Evolutionary conservation across 345 rosid genomes (phyloP), one percentile per base, ranked within the genome.

Genomic region (Gossypium rotundifolium): DNA sequence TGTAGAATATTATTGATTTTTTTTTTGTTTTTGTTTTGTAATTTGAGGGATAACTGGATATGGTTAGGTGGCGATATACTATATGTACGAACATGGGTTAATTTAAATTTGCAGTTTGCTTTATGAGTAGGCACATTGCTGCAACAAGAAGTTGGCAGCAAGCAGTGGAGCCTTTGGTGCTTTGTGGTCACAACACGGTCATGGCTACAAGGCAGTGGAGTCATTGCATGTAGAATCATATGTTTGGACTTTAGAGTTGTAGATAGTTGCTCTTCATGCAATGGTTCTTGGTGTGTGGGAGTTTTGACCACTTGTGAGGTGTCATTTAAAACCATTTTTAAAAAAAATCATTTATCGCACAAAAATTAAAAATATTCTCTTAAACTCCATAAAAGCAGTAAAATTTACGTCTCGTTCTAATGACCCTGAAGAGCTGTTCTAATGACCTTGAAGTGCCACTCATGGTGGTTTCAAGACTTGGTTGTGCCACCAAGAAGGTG

Each of bases 191-290:
- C 25, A 11, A 59, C 17, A 25, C 9, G 38, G 40, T 33, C 27
- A 29, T 40, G 40, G 40, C 7, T 33, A 33, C 38, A 59, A 22
- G 74, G 62, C 16, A 53, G 46, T 70, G 61, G 59, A 61, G 73
- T 53, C 49, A 27, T 53, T 53, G 29, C 73, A 70, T 63, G 49
- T 54, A 16, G 27, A 38, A 13, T 25, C 46, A 11, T 33, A 14
- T 33, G 74, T 70, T n/a, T 65, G 45, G 16, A 2, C 62, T 70
- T n/a, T 65, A 45, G 27, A 2, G 53, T 45, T 20, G 14, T 13
- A 10, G 70, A 65, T 33, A 65, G 16, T 16, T 65, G 70, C 70
- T 20, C 70, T 65, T 65, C 70, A 65, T 65, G 70, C 70, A 45
- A 46, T 13, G 70, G n/a, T 65, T 65, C 70, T 45, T 44, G 70